Percentiles rank a stretch among this genome's conserved stretches.
Conservation (phyloP, 805 yeast genomes). For the Kodamaea kaohsiungensis region DNA sequence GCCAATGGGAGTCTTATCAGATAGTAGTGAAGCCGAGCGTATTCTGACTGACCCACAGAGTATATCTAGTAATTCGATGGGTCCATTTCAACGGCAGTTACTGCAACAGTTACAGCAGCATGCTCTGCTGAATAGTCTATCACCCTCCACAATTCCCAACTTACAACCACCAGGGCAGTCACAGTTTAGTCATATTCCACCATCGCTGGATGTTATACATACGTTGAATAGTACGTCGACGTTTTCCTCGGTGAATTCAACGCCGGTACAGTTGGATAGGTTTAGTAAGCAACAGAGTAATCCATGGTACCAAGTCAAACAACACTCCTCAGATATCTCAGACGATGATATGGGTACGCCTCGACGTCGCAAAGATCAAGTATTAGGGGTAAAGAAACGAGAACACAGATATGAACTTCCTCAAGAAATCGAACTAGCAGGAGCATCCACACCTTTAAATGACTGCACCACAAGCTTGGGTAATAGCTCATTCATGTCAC, state of each 20-base stretch:
- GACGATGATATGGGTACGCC: constrained; percentile 11
- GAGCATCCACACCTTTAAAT: constrained; percentile 27
- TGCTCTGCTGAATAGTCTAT: background rate
- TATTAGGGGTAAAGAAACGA: background rate
- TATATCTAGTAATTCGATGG: background rate
- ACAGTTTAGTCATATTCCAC: constrained; percentile 7
- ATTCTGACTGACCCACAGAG: background rate
- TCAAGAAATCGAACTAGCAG: constrained; percentile 15
- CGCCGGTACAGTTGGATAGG: constrained; percentile 1
- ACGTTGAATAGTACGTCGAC: constrained; percentile 5
- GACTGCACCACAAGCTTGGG: constrained; percentile 5
- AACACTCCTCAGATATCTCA: constrained; percentile 9
- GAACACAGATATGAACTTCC: constrained; percentile 1
- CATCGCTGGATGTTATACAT: constrained; percentile 3
- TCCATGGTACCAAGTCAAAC: constrained; percentile 14
- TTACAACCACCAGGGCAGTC: constrained; percentile 13
- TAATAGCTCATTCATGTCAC: constrained; percentile 28
- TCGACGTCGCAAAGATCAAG: background rate
- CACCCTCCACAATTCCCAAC: constrained; percentile 11
- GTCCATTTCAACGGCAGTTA: background rate
- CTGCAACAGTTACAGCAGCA: constrained; percentile 1
- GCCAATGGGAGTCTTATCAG: background rate
- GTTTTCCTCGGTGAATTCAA: constrained; percentile 2
- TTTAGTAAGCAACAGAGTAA: background rate
- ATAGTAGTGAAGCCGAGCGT: background rate